phyloP scores from a whole-genome alignment of 2,329 filamentous ascomycete genomes.

The Blastomyces silverae region DNA sequence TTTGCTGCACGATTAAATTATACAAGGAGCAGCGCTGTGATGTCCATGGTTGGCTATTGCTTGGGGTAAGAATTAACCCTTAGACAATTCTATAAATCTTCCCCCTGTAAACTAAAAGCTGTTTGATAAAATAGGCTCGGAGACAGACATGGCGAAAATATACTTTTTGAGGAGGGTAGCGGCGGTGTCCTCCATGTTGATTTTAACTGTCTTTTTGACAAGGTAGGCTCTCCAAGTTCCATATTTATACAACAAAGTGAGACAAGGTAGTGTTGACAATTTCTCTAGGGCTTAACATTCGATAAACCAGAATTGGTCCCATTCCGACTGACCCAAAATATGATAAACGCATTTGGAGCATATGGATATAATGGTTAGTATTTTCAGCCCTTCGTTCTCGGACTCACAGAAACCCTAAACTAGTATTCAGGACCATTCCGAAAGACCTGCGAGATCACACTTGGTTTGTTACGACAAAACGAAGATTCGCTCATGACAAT shows the following conservation, averaged over 20 bases:
- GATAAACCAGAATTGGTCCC: constrained; percentile 90
- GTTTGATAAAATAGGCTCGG: constrained; percentile 54
- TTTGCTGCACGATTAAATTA: constrained; percentile 83
- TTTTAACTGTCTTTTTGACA: constrained; percentile 99
- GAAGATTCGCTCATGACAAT: constrained; percentile 97
- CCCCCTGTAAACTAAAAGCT: constrained; percentile 16
- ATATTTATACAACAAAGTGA: constrained; percentile 15
- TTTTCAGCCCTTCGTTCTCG: background rate
- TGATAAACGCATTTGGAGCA: constrained; percentile 94
- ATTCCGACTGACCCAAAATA: constrained; percentile 96
- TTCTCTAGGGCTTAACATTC: constrained; percentile 66
- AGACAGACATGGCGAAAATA: constrained; percentile 95
- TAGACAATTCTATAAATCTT: background rate
- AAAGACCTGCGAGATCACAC: constrained; percentile 80
- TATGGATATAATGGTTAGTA: constrained; percentile 71
- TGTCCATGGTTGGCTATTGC: constrained; percentile 99
- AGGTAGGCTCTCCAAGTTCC: constrained; percentile 38
- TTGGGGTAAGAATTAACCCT: constrained; percentile 49
- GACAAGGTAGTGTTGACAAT: constrained; percentile 13
- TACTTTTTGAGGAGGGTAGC: constrained; percentile 86
- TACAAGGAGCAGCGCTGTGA: constrained; percentile 89
- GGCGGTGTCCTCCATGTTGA: constrained; percentile 96
- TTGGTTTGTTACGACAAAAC: constrained; percentile 76
- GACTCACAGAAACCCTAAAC: background rate
- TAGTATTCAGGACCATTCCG: constrained; percentile 62